Evolutionary conservation across 345 rosid species (phyloP), one percentile per base, ranked within the genome.

Genomic region (Populus davidiana): DNA sequence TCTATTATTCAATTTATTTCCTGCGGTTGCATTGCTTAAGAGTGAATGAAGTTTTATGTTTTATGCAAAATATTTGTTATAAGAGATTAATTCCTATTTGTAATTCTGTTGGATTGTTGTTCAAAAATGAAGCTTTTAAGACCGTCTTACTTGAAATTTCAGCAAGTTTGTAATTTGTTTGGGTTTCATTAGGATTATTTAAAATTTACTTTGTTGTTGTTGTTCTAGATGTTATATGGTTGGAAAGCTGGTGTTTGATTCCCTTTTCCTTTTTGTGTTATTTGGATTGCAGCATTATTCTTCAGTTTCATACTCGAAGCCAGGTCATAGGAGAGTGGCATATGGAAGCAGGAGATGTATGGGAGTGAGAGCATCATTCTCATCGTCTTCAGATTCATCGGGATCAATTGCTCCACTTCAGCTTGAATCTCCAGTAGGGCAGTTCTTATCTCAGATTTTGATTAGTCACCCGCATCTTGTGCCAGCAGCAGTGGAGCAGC

Each of bases 401-500:
- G 86, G 91, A 11, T 83, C 91, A 1, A 21, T 93, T 80, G 95
- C 97, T 10, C 97, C 99, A 0, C 97, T 94, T 21, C 91, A 81
- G 87, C 85, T 96, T 71, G 90, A 92, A 77, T 96, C 99, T 52
- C 97, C 97, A 1, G 84, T 90, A n/a, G 98, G 99, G 67, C 97
- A 91, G 86, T 92, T 96, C 75, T 84, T 96, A 82, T 86, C 93
- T 35, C 95, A 94, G 87, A 94, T 96, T 62, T 75, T 96, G 79
- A 61, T 82, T 38, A 96, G 90, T 75, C 97, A 96, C 79, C 99
- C 99, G 7, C 97, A 96, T 83, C 98, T 96, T 33, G 86, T 96
- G 76, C 95, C 94, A 68, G 98, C 95, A 25, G 99, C 99, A 8
- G 98, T 90, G 59, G 99, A 94, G 82, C 94, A 92, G 85, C 97